Conservation (phyloP, 257 asterid species). For the Capsicum pubescens region DNA sequence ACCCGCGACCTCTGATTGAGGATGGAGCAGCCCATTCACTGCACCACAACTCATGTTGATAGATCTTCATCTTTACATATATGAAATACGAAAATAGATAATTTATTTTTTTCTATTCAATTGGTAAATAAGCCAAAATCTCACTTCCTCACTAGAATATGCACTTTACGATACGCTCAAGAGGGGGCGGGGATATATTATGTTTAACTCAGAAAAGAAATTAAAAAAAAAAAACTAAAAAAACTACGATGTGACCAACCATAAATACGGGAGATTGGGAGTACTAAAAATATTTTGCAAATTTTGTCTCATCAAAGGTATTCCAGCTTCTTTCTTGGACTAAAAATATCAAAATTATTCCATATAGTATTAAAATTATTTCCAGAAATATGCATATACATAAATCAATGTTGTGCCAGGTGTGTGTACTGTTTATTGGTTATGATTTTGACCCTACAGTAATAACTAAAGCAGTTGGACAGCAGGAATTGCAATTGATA, state of each 20-base stretch:
- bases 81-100: too few relatives aligned
- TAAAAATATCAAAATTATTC: background rate
- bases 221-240: background rate
- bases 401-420: conserved; percentile 2
- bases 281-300: background rate
- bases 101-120: too few relatives aligned
- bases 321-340: conserved; percentile 10
- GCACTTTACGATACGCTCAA: background rate
- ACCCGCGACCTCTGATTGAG: too few relatives aligned
- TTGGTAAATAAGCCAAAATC: too few relatives aligned
- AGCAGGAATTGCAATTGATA: conserved; percentile 17
- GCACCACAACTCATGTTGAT: too few relatives aligned
- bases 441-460: conserved; percentile 8
- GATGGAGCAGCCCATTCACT: too few relatives aligned
- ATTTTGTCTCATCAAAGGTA: background rate
- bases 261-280: background rate
- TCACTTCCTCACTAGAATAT: too few relatives aligned
- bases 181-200: background rate
- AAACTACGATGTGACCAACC: background rate
- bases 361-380: background rate
- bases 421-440: background rate
- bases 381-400: background rate
- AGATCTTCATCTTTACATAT: too few relatives aligned
- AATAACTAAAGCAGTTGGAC: conserved; percentile 9
- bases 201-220: too few relatives aligned